A percentile compares a stretch with the other conserved stretches of the same genome.
Evolutionary conservation across 192 early-diverging fungal species (phyloP).

Genomic region (Coemansia sp.): DNA sequence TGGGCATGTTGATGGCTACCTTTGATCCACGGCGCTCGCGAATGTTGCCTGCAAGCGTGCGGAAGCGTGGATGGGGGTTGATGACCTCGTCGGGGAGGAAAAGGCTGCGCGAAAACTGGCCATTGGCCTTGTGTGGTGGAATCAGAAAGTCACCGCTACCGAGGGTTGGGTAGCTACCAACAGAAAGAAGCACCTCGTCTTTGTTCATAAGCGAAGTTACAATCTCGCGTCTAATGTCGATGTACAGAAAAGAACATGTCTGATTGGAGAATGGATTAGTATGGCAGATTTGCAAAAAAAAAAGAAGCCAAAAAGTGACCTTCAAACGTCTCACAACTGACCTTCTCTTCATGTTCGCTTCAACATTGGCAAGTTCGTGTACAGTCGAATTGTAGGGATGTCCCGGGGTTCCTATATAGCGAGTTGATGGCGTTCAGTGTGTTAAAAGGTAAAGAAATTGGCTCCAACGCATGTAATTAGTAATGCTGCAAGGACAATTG

Average conservation of each 20-base stretch:
- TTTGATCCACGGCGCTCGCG: slow-evolving; percentile 88
- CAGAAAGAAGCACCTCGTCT: slow-evolving; percentile 74
- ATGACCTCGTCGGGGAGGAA: slow-evolving; percentile 95
- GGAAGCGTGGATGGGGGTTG: slow-evolving; percentile 91
- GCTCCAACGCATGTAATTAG: not conserved
- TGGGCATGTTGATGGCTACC: slow-evolving; percentile 94
- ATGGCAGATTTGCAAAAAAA: not conserved
- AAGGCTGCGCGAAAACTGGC: slow-evolving; percentile 73
- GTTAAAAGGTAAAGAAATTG: not conserved
- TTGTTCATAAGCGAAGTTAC: slow-evolving; percentile 62
- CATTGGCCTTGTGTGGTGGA: slow-evolving; percentile 70
- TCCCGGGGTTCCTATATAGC: slow-evolving; percentile 76
- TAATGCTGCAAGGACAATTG: not conserved
- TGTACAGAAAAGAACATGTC: not conserved
- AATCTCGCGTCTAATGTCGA: slow-evolving; percentile 62
- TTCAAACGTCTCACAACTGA: not conserved
- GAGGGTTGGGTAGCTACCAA: slow-evolving; percentile 90
- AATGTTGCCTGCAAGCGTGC: slow-evolving; percentile 92
- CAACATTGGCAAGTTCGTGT: slow-evolving; percentile 76
- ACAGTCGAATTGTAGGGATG: slow-evolving; percentile 84
- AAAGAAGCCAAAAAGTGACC: not conserved
- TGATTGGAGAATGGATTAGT: not conserved
- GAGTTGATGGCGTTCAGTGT: no score
- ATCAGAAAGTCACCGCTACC: slow-evolving; percentile 76
- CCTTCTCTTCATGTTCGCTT: slow-evolving; percentile 81